Evolutionary conservation across 179 eudicot genomes (phyloP), one percentile per base, ranked within the genome.

Genomic region (Silene noctiflora): DNA sequence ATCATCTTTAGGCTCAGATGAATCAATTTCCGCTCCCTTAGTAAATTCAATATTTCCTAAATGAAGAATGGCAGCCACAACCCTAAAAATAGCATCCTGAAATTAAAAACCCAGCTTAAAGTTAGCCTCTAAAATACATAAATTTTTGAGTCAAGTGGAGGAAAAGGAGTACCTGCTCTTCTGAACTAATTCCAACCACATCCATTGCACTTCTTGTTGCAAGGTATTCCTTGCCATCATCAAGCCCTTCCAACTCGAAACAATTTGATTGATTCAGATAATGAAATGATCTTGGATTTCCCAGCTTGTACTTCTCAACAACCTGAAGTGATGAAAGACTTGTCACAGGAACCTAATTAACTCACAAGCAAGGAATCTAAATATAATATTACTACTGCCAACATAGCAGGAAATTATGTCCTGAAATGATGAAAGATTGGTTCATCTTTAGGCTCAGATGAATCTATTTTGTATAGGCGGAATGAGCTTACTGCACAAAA

Each of bases 151-250:
- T 27, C 53, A 13, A 55, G 29, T 11, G 66, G 69, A 31, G 67
- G 33, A 19, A 72, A 7, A 6, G 19, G 10, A 31, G 63, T 81
- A 94, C 98, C 98, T 92, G 98, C 81, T 94, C 96, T 69, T 92
- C 91, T 27, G 84, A 75, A 84, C 87, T 88, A 59, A 94, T 91
- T 81, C 98, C 97, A 79, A 89, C 91, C 66, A 90, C 82, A 76
- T 92, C 97, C 97, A 92, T 92, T 25, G 97, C 97, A 75, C 84
- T 92, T 85, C 90, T 87, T 63, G 98, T 94, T 19, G 84, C 97
- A 75, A 79, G 84, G 78, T 94, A 94, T 76, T 94, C 98, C 83
- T 90, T 80, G 58, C 84, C 84, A 75, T 94, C 98, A 88, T 94
- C 91, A 66, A 94, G 2, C 56, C 89, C 98, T 82, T 92, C 98